Percentiles rank a stretch among this genome's conserved stretches.
phyloP scores from a whole-genome alignment of 2,329 filamentous ascomycete species.

The Saccharata proteae region DNA sequence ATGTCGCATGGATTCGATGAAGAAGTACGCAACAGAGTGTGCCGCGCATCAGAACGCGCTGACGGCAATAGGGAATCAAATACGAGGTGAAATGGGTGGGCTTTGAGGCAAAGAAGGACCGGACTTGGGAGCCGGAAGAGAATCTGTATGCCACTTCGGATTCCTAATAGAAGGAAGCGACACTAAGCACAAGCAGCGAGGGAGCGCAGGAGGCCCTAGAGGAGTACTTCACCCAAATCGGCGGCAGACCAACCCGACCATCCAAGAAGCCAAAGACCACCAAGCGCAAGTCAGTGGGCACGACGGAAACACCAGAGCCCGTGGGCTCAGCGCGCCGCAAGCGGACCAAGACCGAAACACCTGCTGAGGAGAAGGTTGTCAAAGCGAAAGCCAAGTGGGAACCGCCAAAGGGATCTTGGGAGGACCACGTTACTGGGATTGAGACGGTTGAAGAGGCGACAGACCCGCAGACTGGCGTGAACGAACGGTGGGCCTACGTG shows the following conservation, averaged over 20 bases:
- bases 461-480: constrained; percentile 27
- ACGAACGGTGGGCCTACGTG: constrained; percentile 53
- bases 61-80: constrained; percentile 33
- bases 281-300: constrained; percentile 16
- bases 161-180: too few relatives aligned
- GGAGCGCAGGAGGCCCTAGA: constrained; percentile 43
- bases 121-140: constrained; percentile 69
- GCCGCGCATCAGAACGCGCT: constrained; percentile 15
- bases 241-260: constrained; percentile 46
- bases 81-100: constrained; percentile 76
- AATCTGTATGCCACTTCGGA: constrained; percentile 45
- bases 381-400: constrained; percentile 43
- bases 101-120: constrained; percentile 55
- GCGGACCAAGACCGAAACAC: constrained; percentile 14
- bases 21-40: too few relatives aligned
- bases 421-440: constrained; percentile 57
- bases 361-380: background rate
- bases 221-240: constrained; percentile 51
- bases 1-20: constrained; percentile 50
- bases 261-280: constrained; percentile 46
- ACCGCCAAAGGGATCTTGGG: constrained; percentile 64
- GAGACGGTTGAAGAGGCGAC: constrained; percentile 58
- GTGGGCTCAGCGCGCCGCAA: constrained; percentile 10
- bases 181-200: constrained; percentile 11
- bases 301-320: constrained; percentile 1